A percentile compares a stretch with the other conserved stretches of the same genome.
Conservation (phyloP, 495 filamentous ascomycete genomes). For the Letharia columbiana region DNA sequence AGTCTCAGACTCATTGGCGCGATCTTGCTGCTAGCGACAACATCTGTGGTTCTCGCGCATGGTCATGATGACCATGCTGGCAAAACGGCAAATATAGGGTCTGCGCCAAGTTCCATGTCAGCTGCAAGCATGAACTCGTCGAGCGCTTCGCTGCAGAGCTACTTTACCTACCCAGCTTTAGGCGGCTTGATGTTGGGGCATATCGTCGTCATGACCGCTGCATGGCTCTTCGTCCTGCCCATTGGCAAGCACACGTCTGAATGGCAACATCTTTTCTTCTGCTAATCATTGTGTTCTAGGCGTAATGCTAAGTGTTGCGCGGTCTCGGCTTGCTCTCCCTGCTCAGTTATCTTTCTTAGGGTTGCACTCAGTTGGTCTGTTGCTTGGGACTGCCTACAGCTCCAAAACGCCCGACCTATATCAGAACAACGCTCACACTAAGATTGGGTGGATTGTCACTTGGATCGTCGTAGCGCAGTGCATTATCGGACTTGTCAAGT, state of each 20-base stretch:
- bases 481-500: constrained; percentile 54
- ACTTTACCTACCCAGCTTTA: constrained; percentile 65
- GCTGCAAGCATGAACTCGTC: constrained; percentile 7
- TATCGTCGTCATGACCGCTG: constrained; percentile 67
- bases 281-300: constrained; percentile 38
- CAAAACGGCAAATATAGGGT: constrained; percentile 12
- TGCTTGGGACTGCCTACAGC: constrained; percentile 72
- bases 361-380: constrained; percentile 59
- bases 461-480: constrained; percentile 62
- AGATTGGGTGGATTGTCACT: constrained; percentile 79
- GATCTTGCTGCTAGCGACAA: constrained; percentile 21
- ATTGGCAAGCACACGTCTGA: constrained; percentile 46
- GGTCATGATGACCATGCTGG: constrained; percentile 23
- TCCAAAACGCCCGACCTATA: constrained; percentile 80
- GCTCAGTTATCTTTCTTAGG: constrained; percentile 69
- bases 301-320: constrained; percentile 76
- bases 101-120: constrained; percentile 5
- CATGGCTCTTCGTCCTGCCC: constrained; percentile 80
- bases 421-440: constrained; percentile 78
- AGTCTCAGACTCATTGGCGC: constrained; percentile 12
- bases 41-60: constrained; percentile 22
- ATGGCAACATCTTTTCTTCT: neutral
- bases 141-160: constrained; percentile 43
- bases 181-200: constrained; percentile 64
- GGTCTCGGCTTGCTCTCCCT: constrained; percentile 64